These are phyloP conservation scores for Lindgomyces ingoldianus DNA, from an alignment of 495 filamentous ascomycete species.

Conservation along the genomic window DNA sequence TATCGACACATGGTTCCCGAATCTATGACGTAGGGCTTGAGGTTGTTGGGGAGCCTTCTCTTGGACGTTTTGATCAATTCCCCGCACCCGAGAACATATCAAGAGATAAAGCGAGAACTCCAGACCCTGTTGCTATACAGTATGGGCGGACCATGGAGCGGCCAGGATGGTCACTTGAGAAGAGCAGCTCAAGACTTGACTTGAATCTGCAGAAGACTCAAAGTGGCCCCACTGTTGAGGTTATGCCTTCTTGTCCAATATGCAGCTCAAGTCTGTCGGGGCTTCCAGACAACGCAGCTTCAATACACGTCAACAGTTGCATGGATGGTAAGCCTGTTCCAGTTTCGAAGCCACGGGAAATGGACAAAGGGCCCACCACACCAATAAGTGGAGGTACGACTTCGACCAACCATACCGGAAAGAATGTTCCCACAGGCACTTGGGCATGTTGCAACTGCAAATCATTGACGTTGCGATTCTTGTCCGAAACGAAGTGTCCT, in stretches of 20 bases:
- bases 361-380: background rate
- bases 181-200: background rate
- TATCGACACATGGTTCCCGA: background rate
- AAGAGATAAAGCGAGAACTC: too few relatives aligned
- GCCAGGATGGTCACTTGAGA: background rate
- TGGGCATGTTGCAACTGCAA: conserved; percentile 5
- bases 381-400: background rate
- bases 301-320: background rate
- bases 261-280: background rate
- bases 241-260: background rate
- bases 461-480: background rate
- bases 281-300: background rate
- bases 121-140: too few relatives aligned
- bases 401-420: background rate
- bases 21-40: background rate
- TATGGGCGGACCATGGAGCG: background rate
- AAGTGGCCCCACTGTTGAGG: background rate
- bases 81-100: too few relatives aligned
- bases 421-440: background rate
- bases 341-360: background rate
- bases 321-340: background rate
- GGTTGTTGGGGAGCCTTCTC: background rate
- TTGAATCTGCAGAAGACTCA: background rate
- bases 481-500: background rate
- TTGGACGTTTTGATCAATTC: too few relatives aligned